A percentile compares a stretch with the other conserved stretches of the same genome.
Conservation (phyloP, 345 rosid species). For the Laguncularia racemosa region DNA sequence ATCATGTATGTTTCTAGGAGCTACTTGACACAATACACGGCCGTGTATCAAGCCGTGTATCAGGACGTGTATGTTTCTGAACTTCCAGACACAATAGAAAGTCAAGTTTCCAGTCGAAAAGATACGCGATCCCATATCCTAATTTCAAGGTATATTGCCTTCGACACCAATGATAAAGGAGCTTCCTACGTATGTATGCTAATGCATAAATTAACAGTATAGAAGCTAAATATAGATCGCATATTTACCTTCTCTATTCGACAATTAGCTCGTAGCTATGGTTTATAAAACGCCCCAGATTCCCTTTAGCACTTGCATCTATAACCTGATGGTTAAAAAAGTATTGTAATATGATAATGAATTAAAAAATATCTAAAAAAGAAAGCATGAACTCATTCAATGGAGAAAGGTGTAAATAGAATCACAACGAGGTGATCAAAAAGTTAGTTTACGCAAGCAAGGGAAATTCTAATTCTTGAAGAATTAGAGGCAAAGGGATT, state of each 20-base stretch:
- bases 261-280: constrained; percentile 98
- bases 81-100: too few species aligned
- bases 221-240: neutral
- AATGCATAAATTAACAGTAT: too few species aligned
- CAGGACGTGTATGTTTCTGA: too few species aligned
- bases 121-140: too few species aligned
- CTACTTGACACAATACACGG: too few species aligned
- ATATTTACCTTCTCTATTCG: constrained; percentile 87
- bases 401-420: constrained; percentile 1
- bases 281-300: constrained; percentile 94
- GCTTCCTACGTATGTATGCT: constrained; percentile 2
- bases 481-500: too few species aligned
- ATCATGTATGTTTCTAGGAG: too few species aligned
- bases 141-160: too few species aligned
- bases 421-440: neutral
- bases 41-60: too few species aligned
- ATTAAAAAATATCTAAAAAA: neutral
- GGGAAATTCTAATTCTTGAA: too few species aligned
- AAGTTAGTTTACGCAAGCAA: too few species aligned
- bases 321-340: constrained; percentile 59
- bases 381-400: neutral
- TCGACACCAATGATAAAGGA: neutral
- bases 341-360: constrained; percentile 5
- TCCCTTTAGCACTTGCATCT: constrained; percentile 94
- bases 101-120: too few species aligned